phyloP scores from a whole-genome alignment of 2,329 filamentous ascomycete species.

The Apiospora hydei region DNA sequence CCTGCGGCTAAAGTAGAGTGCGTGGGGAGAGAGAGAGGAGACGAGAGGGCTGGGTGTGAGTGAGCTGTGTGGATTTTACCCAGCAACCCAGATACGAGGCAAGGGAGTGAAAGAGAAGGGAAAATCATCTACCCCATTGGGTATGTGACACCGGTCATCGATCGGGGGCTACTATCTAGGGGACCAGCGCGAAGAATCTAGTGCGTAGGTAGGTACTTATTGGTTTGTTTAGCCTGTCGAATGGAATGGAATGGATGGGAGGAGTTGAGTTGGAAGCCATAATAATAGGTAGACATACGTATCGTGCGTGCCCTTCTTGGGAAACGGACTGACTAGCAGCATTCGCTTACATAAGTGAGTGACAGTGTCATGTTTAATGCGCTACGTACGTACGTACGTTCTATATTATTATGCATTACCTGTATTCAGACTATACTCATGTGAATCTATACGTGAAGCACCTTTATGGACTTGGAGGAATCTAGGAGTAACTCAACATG shows the following conservation, averaged over 20 bases:
- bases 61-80: not conserved
- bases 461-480: no score
- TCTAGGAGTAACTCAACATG: no score
- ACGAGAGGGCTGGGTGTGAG: no score
- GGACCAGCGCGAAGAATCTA: not conserved
- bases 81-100: conserved; percentile 2
- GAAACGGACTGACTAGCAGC: not conserved
- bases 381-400: not conserved
- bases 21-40: not conserved
- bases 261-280: not conserved
- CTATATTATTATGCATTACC: not conserved
- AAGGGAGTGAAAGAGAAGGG: not conserved
- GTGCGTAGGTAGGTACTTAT: not conserved
- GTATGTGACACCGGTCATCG: not conserved
- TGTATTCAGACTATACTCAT: not conserved
- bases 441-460: no score
- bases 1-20: conserved; percentile 6
- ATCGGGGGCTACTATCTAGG: not conserved
- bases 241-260: not conserved
- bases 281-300: not conserved
- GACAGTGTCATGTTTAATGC: not conserved
- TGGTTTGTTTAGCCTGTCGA: not conserved
- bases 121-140: not conserved
- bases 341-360: not conserved
- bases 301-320: not conserved